Base-by-base conservation (phyloP, 345 rosid genomes). In the Rhodamnia rubescens region DNA sequence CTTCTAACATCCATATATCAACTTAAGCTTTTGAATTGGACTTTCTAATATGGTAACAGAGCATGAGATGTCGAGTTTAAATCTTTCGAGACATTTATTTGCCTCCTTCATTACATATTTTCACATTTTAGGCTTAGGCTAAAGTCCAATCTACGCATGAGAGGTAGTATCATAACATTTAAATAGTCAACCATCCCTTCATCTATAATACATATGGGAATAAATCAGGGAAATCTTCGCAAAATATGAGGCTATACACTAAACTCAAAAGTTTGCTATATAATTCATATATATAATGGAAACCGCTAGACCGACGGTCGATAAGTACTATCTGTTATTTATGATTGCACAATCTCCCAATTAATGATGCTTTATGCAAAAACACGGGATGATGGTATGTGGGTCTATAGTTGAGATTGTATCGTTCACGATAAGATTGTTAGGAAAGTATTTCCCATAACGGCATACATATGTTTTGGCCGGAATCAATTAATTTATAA, bases 241-340 rank as follows among this genome's bases (percentile, higher is more conserved):
- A 53, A 16, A 16, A 5, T 16, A 64, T 40, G 8, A 64, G 22
- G 6, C 18, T 64, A 11, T 69, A 36, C 26, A 36, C 13, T 24
- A 69, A 69, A 69, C 24, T 69, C 80, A 69, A 18, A 69, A 20
- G 78, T 32, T 16, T 18, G 24, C 78, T 16, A 40, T 69, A 32
- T 64, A 32, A 32, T 20, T 69, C 47, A 69, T 69, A 36, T 69
- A 20, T 42, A 69, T 69, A 42, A 18, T 2, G 1, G 4, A 50
- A 50, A 1, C 4, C 2, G 14, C 4, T 11, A 50, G 52, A 0
- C 1, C 3, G 14, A 50, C 52, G 11, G 4, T 50, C 4, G 2
- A 12, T 11, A 2, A 50, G 3, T 50, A 11, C 1, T 11, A 14
- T 3, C 14, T 11, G 1, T 50, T 50, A 50, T 50, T 50, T 50